These are phyloP conservation scores for Chalciporus piperatoides DNA, from an alignment of 1,284 basidiomycete species.

Conservation along the genomic window DNA sequence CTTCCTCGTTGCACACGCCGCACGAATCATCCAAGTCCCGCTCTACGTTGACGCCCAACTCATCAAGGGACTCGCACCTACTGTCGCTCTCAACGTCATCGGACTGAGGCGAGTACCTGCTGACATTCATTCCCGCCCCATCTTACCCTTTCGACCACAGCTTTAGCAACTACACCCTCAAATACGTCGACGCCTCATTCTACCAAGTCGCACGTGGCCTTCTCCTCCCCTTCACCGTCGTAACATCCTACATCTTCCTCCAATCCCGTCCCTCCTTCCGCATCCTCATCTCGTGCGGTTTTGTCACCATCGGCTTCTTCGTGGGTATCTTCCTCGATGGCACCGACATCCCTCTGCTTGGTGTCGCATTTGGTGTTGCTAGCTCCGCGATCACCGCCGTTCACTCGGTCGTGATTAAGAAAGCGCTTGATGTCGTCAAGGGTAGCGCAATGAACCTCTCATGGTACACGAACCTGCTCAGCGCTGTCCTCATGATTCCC, in stretches of 20 bases:
- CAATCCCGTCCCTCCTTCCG: slow-evolving; percentile 67
- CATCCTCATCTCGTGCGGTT: slow-evolving; percentile 64
- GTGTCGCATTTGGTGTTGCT: slow-evolving; percentile 71
- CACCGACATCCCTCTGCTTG: slow-evolving; percentile 54
- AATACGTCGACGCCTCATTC: slow-evolving; percentile 90
- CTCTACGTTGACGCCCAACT: slow-evolving; percentile 57
- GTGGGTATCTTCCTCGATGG: slow-evolving; percentile 79
- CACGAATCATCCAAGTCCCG: slow-evolving; percentile 60
- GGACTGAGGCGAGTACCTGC: slow-evolving; percentile 62
- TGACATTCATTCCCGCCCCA: neutral
- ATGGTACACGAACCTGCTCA: slow-evolving; percentile 82
- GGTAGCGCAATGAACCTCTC: slow-evolving; percentile 76
- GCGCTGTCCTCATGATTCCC: slow-evolving; percentile 63
- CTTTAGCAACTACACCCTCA: slow-evolving; percentile 86
- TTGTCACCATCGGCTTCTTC: slow-evolving; percentile 84
- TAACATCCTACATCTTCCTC: slow-evolving; percentile 71
- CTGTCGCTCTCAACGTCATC: slow-evolving; percentile 71
- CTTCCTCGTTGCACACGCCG: slow-evolving; percentile 59
- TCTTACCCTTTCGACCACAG: slow-evolving; percentile 35
- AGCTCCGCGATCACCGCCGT: slow-evolving; percentile 75
- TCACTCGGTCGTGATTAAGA: slow-evolving; percentile 87
- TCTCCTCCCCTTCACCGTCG: slow-evolving; percentile 82
- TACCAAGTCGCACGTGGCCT: slow-evolving; percentile 89
- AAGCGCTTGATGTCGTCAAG: slow-evolving; percentile 67
- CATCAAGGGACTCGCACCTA: slow-evolving; percentile 69